Evolutionary conservation across 805 yeast genomes (phyloP), one percentile per base, ranked within the genome.

Genomic region (Nadsonia fulvescens): DNA sequence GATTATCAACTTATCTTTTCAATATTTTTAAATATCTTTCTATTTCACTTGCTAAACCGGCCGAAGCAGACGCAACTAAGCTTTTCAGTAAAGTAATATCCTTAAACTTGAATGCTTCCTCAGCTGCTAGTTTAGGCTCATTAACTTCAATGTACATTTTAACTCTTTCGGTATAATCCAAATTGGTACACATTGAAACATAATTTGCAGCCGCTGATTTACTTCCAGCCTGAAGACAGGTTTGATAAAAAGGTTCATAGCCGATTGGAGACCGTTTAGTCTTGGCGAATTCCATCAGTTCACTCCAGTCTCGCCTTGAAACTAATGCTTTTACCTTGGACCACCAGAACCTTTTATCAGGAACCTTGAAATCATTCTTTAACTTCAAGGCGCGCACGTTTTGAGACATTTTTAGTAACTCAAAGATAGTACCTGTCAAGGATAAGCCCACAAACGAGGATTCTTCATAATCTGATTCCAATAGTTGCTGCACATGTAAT

Each of bases 181-280:
- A 34, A 5, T 51, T 49, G 4, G 22, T 25, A 37, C 77, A 68
- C 46, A 66, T 49, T 10, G 56, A 50, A 11, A 81, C 61, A 38
- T 72, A 78, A 11, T 50, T 40, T 0, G 70, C 58, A 1, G 86
- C 78, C 25, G 70, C 70, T 12, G 64, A 52, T 19, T 56, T 49
- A 16, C 72, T 71, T 0, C 70, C 76, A 4, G 61, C 54, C 29
- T 55, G 56, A 20, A 63, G 39, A 19, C 72, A 59, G 19, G 65
- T 62, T 9, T 60, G 53, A 29, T 57, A 75, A 35, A 81, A 70
- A 1, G 74, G 70, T 32, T 58, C 60, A 32, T 71, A 72, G 0
- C 86, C 82, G 21, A 81, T 75, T 0, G 78, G 75, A 0, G 89
- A 66, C 33, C 66, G 71, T 23, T 53, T 56, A 6, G 47, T 19